A percentile compares a stretch with the other conserved stretches of the same genome.
Evolutionary conservation across 192 early-diverging fungal species (phyloP).

Genomic region (Coemansia sp.): DNA sequence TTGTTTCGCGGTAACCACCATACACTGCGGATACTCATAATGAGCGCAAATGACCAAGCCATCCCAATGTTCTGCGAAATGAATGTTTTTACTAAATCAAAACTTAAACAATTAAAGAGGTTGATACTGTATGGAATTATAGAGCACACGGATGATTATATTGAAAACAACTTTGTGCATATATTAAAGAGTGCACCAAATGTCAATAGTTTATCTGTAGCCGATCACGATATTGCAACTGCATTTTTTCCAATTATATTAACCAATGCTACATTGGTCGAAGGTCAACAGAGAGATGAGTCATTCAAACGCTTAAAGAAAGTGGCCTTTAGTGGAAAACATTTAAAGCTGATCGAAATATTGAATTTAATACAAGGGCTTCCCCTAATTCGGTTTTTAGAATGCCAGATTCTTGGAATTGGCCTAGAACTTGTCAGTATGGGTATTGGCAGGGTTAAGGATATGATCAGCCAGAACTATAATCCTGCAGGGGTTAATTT

Average conservation of each 20-base stretch:
- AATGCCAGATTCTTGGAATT: neutral
- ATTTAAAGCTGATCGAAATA: neutral
- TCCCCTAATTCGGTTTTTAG: neutral
- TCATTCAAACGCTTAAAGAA: neutral
- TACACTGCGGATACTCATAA: neutral
- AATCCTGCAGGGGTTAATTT: neutral
- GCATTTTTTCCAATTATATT: neutral
- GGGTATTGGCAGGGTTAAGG: neutral
- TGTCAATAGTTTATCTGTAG: neutral
- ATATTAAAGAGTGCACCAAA: neutral
- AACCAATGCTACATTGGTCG: neutral
- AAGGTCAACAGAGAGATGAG: no score
- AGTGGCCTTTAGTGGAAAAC: neutral
- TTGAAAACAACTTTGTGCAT: neutral
- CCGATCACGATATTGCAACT: neutral
- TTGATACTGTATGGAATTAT: neutral
- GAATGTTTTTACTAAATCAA: neutral
- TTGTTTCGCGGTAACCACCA: conserved; percentile 20
- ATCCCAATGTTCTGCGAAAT: conserved; percentile 4
- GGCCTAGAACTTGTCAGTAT: neutral
- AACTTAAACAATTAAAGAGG: neutral
- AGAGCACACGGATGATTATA: neutral
- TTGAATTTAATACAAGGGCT: neutral
- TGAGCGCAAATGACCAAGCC: neutral
- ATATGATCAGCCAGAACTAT: neutral